Conservation (phyloP, 2,329 filamentous ascomycete genomes). For the Zalaria obscura region DNA sequence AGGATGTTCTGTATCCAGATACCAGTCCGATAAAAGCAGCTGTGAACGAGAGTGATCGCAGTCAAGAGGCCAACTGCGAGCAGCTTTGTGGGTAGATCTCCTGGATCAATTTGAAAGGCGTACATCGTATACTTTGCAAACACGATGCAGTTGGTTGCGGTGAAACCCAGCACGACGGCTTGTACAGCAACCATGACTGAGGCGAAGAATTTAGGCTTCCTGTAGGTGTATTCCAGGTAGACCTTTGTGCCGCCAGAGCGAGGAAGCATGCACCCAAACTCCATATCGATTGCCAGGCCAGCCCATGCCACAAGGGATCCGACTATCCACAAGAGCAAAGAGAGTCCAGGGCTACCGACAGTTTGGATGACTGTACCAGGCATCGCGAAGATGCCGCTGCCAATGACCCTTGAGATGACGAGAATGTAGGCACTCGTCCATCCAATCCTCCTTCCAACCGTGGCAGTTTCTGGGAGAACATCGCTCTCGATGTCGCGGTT, state of each 20-base stretch:
- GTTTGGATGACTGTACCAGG: conserved; percentile 52
- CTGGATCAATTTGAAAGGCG: conserved; percentile 44
- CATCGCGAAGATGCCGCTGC: conserved; percentile 59
- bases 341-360: conserved; percentile 51
- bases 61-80: conserved; percentile 29
- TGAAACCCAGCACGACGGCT: conserved; percentile 48
- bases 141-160: conserved; percentile 21
- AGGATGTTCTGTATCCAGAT: conserved; percentile 24
- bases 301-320: conserved; percentile 43
- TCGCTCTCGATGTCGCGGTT: conserved; percentile 36
- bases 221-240: conserved; percentile 57
- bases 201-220: conserved; percentile 47
- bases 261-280: conserved; percentile 58
- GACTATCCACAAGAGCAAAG: conserved; percentile 47
- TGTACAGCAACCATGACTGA: conserved; percentile 51
- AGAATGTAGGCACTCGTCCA: conserved; percentile 54
- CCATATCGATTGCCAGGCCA: conserved; percentile 44
- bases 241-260: conserved; percentile 54
- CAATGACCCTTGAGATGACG: conserved; percentile 54
- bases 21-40: conserved; percentile 21
- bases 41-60: conserved; percentile 22
- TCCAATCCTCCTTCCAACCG: conserved; percentile 43
- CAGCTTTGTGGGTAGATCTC: conserved; percentile 37
- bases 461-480: conserved; percentile 44
- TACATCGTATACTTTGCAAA: conserved; percentile 5